Evolutionary conservation across 2,329 filamentous ascomycete genomes (phyloP).

Genomic region (Talaromyces verruculosus): DNA sequence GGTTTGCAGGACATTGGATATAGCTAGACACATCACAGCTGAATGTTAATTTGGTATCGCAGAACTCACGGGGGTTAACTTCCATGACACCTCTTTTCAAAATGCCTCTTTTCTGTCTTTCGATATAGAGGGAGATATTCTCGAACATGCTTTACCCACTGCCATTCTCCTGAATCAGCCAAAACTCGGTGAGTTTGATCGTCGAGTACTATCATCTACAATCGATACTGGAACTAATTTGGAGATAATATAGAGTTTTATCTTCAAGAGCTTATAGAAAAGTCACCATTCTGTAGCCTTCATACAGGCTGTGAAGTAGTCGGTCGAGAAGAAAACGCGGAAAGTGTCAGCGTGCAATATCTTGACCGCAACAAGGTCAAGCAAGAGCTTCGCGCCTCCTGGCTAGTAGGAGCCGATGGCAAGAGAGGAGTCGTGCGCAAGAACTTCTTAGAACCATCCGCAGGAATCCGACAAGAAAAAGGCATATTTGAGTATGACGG

Average conservation of each 20-base stretch:
- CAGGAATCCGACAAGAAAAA: conserved; percentile 27
- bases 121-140: not conserved
- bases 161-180: conserved; percentile 13
- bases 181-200: conserved; percentile 7
- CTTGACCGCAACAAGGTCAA: conserved; percentile 2
- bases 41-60: not conserved
- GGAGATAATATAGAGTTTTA: conserved; percentile 4
- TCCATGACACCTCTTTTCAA: not conserved
- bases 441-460: conserved; percentile 30
- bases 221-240: no score
- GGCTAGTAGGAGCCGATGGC: conserved; percentile 32
- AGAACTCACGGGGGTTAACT: not conserved
- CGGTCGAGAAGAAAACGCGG: not conserved
- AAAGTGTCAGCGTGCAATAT: conserved; percentile 3
- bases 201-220: no score
- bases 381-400: conserved; percentile 21
- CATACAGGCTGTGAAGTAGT: conserved; percentile 14
- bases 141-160: conserved; percentile 4
- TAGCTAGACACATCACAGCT: not conserved
- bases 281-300: conserved; percentile 11
- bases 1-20: not conserved
- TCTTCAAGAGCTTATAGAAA: conserved; percentile 1
- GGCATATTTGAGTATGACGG: conserved; percentile 28
- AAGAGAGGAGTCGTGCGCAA: conserved; percentile 36
- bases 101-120: not conserved